Conservation (phyloP, 176 grass and related monocot genomes). For the Chrysopogon serrulatus region DNA sequence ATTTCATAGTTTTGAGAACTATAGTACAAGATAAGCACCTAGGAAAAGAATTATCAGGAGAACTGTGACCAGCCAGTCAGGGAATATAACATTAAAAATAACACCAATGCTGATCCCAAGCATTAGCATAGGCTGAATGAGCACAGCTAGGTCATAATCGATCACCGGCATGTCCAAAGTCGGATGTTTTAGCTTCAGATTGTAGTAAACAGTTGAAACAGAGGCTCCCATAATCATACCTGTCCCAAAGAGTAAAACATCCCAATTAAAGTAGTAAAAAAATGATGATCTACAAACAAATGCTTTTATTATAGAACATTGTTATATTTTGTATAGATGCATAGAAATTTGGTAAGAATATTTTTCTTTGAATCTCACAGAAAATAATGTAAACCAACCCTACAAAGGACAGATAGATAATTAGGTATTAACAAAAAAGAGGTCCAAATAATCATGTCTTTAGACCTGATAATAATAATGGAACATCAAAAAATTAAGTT, state of each 20-base stretch:
- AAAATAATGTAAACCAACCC: slow-evolving; percentile 4
- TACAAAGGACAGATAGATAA: not conserved
- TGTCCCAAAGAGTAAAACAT: slow-evolving; percentile 22
- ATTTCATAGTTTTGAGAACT: not conserved
- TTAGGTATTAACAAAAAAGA: not conserved
- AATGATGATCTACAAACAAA: not conserved
- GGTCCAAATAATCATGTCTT: not conserved
- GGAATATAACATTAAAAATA: slow-evolving; percentile 80
- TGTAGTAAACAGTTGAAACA: slow-evolving; percentile 82
- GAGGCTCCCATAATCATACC: slow-evolving; percentile 91
- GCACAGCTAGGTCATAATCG: slow-evolving; percentile 79
- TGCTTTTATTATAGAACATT: not conserved
- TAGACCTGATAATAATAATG: not conserved
- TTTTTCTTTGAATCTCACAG: slow-evolving; percentile 1
- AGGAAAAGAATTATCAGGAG: slow-evolving; percentile 83
- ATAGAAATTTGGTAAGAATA: not conserved
- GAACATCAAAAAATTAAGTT: not conserved
- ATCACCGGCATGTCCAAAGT: slow-evolving; percentile 83
- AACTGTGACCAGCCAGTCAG: slow-evolving; percentile 91
- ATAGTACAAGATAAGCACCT: slow-evolving; percentile 33
- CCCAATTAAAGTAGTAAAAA: not conserved
- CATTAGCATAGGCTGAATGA: slow-evolving; percentile 97
- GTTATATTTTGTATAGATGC: not conserved
- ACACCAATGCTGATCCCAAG: slow-evolving; percentile 95
- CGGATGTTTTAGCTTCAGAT: slow-evolving; percentile 83